Evolutionary conservation across 2,329 filamentous ascomycete genomes (phyloP).

Genomic region (Talaromyces sp.): DNA sequence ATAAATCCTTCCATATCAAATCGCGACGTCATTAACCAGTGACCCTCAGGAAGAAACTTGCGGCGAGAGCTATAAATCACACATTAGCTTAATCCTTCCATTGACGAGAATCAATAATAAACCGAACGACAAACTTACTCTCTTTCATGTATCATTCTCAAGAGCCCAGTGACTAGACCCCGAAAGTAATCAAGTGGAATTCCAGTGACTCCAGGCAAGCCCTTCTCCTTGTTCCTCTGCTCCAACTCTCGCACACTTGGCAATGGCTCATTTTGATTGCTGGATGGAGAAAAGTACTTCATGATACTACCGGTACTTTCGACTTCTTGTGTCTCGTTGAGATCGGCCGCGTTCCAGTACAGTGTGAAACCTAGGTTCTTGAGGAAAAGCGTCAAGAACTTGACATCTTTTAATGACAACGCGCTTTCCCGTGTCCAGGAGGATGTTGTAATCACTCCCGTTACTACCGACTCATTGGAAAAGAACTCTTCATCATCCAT

Average conservation of each 20-base stretch:
- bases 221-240: slow-evolving; percentile 43
- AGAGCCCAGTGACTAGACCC: slow-evolving; percentile 72
- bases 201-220: slow-evolving; percentile 63
- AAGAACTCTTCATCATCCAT: slow-evolving; percentile 98
- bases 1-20: slow-evolving; percentile 91
- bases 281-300: slow-evolving; percentile 45
- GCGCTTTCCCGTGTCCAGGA: slow-evolving; percentile 62
- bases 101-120: background rate
- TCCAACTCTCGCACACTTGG: slow-evolving; percentile 37
- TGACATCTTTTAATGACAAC: slow-evolving; percentile 69
- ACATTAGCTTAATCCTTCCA: background rate
- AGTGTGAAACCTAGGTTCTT: slow-evolving; percentile 88
- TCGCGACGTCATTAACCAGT: slow-evolving; percentile 89
- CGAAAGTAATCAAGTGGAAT: slow-evolving; percentile 77
- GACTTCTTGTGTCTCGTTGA: slow-evolving; percentile 47
- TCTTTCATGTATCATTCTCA: slow-evolving; percentile 87
- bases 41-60: slow-evolving; percentile 74
- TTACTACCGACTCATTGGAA: slow-evolving; percentile 52
- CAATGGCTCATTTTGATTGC: slow-evolving; percentile 25
- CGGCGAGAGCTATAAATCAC: slow-evolving; percentile 62
- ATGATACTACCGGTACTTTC: slow-evolving; percentile 45
- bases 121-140: slow-evolving; percentile 51
- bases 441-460: slow-evolving; percentile 52
- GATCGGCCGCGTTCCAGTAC: slow-evolving; percentile 76
- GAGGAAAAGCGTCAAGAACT: slow-evolving; percentile 73